Base-by-base conservation (phyloP, 495 filamentous ascomycete genomes). In the Penicillium ochrochloron region DNA sequence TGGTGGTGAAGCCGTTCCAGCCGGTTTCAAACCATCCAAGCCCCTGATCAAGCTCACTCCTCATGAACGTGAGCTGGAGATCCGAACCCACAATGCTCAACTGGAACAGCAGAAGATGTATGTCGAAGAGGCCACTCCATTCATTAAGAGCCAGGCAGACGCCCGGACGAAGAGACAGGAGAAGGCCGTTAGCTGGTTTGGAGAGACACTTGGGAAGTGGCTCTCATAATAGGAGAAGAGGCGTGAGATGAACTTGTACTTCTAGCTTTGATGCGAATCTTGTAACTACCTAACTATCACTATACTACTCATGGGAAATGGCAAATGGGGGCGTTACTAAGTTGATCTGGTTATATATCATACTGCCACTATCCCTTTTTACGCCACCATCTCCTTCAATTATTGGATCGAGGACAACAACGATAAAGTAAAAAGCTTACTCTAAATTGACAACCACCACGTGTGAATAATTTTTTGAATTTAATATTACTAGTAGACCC, bases 11-110 rank as follows among this genome's bases (percentile, higher is more conserved):
- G 12, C 74, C 15, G 67, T 78, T 27, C 79, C 75, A 14, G 63
- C 61, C 33, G 76, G 73, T 21, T 73, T 76, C 52, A 76, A 74
- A 57, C 80, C 89, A 42, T 82, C 81, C 57, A 80, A 84, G 67
- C 75, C 79, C 23, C 71, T 91, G 60, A 81, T 88, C 42, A 81
- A 85, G 52, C 77, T 92, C 23, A 80, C 81, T 0, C 86, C 86
- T 4, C 80, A 84, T 56, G 88, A 92, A 64, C 78, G 89, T 23
- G 85, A 86, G 57, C 72, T 92, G 31, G 89, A 92, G 68, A 87
- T 90, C 61, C 77, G 83, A 68, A 84, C 88, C 11, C 78, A 90
- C 59, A 77, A 83, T 64, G 85, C 85, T 23, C 86, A 92, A 60
- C 70, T 85, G 51, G 80, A 82, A 61, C 85, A 86, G 44, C 86